A percentile compares a stretch with the other conserved stretches of the same genome.
phyloP scores from a whole-genome alignment of 2,329 filamentous ascomycete genomes.

The Nakataea oryzae region DNA sequence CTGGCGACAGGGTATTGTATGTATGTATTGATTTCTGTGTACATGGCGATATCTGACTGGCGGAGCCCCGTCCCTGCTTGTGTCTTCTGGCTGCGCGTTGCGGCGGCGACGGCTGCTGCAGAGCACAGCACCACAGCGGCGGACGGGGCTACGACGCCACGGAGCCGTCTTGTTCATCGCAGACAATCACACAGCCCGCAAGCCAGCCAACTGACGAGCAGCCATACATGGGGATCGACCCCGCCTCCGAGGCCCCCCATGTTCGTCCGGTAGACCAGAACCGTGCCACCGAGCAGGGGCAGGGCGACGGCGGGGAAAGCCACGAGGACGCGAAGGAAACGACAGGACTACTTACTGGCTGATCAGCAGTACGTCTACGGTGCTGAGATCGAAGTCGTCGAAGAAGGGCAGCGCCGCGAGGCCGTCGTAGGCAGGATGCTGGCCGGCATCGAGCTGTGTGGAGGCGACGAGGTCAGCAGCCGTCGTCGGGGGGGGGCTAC shows the following conservation, averaged over 20 bases:
- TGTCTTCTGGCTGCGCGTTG: not conserved
- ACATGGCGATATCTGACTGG: constrained; percentile 7
- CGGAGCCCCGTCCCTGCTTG: not conserved
- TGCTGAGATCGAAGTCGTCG: constrained; percentile 96
- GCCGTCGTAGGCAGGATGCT: constrained; percentile 93
- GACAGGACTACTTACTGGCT: constrained; percentile 75
- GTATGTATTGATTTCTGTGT: constrained; percentile 17
- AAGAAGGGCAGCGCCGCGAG: constrained; percentile 92
- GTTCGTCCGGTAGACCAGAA: not conserved
- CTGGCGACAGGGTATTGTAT: constrained; percentile 14
- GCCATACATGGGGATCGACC: not conserved
- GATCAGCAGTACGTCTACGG: constrained; percentile 91
- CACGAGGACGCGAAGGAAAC: not conserved
- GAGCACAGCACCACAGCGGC: not conserved
- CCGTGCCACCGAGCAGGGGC: not conserved
- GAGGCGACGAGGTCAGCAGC: not conserved
- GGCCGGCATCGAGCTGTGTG: constrained; percentile 87
- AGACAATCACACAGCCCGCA: not conserved
- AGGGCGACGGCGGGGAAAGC: not conserved
- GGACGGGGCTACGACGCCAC: not conserved
- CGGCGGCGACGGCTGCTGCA: not conserved
- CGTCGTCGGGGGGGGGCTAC: not conserved
- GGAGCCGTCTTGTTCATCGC: not conserved
- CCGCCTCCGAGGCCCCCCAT: not conserved
- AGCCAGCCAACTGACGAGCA: too few species aligned